A percentile compares a stretch with the other conserved stretches of the same genome.
Conservation (phyloP, 23 red algal genomes). For the Agarophyton chilense region DNA sequence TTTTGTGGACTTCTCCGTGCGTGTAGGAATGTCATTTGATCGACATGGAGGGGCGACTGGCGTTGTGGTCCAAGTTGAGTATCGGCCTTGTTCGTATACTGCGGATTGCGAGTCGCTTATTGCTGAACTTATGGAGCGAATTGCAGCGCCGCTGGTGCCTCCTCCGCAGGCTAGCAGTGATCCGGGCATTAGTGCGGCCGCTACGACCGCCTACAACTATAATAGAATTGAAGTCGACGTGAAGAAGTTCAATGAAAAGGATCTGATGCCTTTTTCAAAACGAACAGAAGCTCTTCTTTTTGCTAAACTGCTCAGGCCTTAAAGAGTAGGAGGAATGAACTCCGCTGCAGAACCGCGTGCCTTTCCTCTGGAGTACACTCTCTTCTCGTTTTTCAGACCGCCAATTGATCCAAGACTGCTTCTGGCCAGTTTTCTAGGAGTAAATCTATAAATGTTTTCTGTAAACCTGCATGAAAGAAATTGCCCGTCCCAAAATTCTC, state of each 20-base stretch:
- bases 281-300: slow-evolving; percentile 31
- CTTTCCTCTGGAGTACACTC: not conserved
- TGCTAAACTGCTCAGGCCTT: slow-evolving; percentile 29
- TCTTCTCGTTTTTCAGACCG: not conserved
- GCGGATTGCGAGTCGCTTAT: slow-evolving; percentile 42
- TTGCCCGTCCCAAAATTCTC: no score
- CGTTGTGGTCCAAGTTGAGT: slow-evolving; percentile 62
- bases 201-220: slow-evolving; percentile 54
- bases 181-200: slow-evolving; percentile 38
- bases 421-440: not conserved
- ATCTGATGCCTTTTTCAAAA: slow-evolving; percentile 55
- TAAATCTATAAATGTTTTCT: not conserved
- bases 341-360: not conserved
- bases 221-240: slow-evolving; percentile 35
- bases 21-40: slow-evolving; percentile 54
- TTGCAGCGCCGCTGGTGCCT: slow-evolving; percentile 51
- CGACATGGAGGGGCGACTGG: slow-evolving; percentile 30
- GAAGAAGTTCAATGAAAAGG: slow-evolving; percentile 27
- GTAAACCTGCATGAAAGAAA: no score
- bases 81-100: slow-evolving; percentile 32
- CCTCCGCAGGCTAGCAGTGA: slow-evolving; percentile 44
- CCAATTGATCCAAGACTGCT: not conserved
- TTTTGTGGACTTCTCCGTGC: slow-evolving; percentile 59
- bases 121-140: slow-evolving; percentile 52
- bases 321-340: not conserved